phyloP scores from a whole-genome alignment of 2,329 filamentous ascomycete species.

The Pseudohalonectria lignicola region DNA sequence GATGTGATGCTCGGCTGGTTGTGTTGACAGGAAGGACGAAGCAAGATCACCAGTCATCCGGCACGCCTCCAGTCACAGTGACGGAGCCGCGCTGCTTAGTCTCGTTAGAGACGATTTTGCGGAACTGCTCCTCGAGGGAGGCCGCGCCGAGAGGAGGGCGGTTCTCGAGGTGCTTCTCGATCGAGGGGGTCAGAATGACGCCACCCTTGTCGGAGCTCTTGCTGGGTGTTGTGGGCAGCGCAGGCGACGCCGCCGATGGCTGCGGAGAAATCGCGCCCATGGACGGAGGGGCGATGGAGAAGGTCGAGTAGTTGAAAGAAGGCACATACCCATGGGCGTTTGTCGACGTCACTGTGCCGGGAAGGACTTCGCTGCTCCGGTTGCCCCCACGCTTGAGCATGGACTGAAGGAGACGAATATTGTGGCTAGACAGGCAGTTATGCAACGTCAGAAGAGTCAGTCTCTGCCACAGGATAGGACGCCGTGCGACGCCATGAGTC shows the following conservation, averaged over 20 bases:
- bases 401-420: slow-evolving; percentile 32
- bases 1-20: no score
- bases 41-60: slow-evolving; percentile 1
- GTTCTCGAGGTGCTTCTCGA: slow-evolving; percentile 31
- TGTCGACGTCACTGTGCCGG: slow-evolving; percentile 35
- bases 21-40: no score
- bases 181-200: slow-evolving; percentile 7
- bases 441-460: no score
- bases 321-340: slow-evolving; percentile 38
- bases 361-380: slow-evolving; percentile 18
- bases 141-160: slow-evolving; percentile 22
- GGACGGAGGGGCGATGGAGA: slow-evolving; percentile 26
- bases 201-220: slow-evolving; percentile 9
- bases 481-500: no score
- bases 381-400: slow-evolving; percentile 39
- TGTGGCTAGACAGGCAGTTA: no score
- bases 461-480: no score
- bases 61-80: not conserved
- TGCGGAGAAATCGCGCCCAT: slow-evolving; percentile 34
- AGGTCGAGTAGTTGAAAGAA: slow-evolving; percentile 1
- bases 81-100: slow-evolving; percentile 5
- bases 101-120: slow-evolving; percentile 6
- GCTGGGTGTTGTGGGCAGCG: slow-evolving; percentile 2
- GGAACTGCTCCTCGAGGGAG: slow-evolving; percentile 17
- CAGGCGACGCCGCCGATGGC: slow-evolving; percentile 5